Evolutionary conservation across 768 basidiomycete genomes (phyloP), one percentile per base, ranked within the genome.

Genomic region (Tephrocybe sp.): DNA sequence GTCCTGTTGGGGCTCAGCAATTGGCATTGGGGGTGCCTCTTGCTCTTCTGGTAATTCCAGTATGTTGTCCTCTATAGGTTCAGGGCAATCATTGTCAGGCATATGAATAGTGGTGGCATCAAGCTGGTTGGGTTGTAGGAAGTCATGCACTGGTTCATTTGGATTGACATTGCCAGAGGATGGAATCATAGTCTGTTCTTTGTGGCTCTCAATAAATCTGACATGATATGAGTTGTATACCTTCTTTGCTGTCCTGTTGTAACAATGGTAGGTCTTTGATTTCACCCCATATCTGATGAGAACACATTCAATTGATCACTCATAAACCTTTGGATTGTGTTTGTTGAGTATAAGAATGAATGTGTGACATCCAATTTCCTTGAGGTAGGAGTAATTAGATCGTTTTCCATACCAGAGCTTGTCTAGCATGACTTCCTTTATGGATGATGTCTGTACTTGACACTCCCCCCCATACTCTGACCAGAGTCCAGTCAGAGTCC

Each of bases 301-400:
- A 1, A 66, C 47, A 48, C 71, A 74, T 55, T 70, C 66, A 21
- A 61, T 28, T 1, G 59, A 59, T 1, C 51, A 51, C 12, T 55
- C 54, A 30, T 38, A 61, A 21, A 61, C 53, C 18, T 65, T 64
- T 1, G 61, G 59, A 26, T 26, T n/a, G n/a, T n/a, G n/a, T n/a
- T n/a, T n/a, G n/a, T 69, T 68, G 34, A 60, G 67, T 9, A 68
- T 56, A 18, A 65, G 62, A 28, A 67, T 68, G 47, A 68, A 71
- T 8, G 65, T 66, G 5, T 42, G 16, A 44, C 67, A 71, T 4
- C 73, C 69, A 7, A 69, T 69, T 15, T 65, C 62, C 1, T 57
- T 55, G 8, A 71, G 56, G 47, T 65, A 55, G 1, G 56, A 58
- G 7, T 70, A 51, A 48, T 66, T 50, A 5, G 64, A 68, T 42